These are phyloP conservation scores for Boletus mariae DNA, from an alignment of 1,284 basidiomycete genomes.

Conservation along the genomic window DNA sequence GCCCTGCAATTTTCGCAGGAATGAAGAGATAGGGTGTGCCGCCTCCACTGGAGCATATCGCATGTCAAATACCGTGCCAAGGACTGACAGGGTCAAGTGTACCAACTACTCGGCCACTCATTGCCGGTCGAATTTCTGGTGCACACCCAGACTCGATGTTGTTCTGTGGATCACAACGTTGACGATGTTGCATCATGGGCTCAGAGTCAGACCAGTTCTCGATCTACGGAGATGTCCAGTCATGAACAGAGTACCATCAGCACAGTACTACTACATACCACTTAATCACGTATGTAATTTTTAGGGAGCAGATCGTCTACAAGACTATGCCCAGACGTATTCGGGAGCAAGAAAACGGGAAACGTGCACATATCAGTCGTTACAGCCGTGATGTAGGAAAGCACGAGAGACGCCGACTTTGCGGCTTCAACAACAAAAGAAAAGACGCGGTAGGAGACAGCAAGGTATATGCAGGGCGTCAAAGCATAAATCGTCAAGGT, in stretches of 20 bases:
- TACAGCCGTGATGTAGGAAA: slow-evolving; percentile 42
- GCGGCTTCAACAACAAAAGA: slow-evolving; percentile 22
- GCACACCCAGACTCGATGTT: slow-evolving; percentile 8
- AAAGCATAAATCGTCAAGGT: slow-evolving; percentile 27
- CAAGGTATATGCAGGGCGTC: slow-evolving; percentile 26
- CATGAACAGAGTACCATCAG: slow-evolving; percentile 3
- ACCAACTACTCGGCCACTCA: slow-evolving; percentile 1
- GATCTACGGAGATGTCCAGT: neutral
- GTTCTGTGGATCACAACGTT: slow-evolving; percentile 6
- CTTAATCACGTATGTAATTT: slow-evolving; percentile 17
- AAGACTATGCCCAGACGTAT: slow-evolving; percentile 19
- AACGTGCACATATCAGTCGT: slow-evolving; percentile 55
- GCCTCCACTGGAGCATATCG: neutral
- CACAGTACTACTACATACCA: slow-evolving; percentile 10
- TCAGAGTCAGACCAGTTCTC: neutral
- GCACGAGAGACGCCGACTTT: slow-evolving; percentile 22
- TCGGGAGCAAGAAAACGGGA: slow-evolving; percentile 33
- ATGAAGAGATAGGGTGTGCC: slow-evolving; percentile 51
- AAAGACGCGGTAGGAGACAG: slow-evolving; percentile 22
- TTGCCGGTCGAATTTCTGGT: slow-evolving; percentile 6
- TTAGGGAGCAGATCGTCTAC: slow-evolving; percentile 10
- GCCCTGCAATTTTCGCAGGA: slow-evolving; percentile 56
- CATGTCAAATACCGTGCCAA: slow-evolving; percentile 5
- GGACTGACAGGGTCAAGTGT: slow-evolving; percentile 6
- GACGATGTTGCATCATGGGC: slow-evolving; percentile 4